Base-by-base conservation (phyloP, 1,139 yeast genomes). In the Debaryomyces sp. region DNA sequence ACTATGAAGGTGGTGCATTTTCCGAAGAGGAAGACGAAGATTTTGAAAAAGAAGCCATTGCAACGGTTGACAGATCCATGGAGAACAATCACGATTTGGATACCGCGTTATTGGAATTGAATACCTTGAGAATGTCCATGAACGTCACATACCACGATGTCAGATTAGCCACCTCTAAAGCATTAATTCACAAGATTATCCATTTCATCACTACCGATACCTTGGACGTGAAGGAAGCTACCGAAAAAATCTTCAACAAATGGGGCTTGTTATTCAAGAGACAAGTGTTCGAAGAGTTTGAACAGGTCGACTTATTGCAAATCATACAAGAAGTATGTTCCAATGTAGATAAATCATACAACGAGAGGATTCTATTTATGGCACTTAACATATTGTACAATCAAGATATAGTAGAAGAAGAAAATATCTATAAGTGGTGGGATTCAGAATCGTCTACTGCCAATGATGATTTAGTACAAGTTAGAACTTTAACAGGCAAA, bases 101-200 rank as follows among this genome's bases (percentile, higher is more conserved):
- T 62, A 92, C 96, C 10, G 97, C 99, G 0, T 73, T 90, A 57
- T 74, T 95, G 55, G 99, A 94, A 68, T 80, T 94, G 61, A 92
- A 92, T 64, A 94, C 99, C 0, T 77, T 95, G 61, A 82, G 98
- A 70, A 94, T 95, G 99, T 89, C 97, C 56, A 87, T 92, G 94
- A 91, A 94, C 64, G 98, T 91, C 12, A 81, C 95, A 0, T 94
- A 94, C 66, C 96, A 89, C 61, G 97, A 92, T 62, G 97, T 94
- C 12, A 82, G 98, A 63, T 68, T 74, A 34, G 96, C 96, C 6
- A 90, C 97, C 0, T 75, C 85, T 34, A 77, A 78, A 42, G 95
- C 97, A 0, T 75, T 94, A 59, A 62, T 90, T 42, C 73, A 75
- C 44, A 80, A 95, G 60, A 81, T 89, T 18, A 76, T 81, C 48